These are phyloP conservation scores for Vaccinium macrocarpon DNA, from an alignment of 148 eudicot species.

Conservation along the genomic window DNA sequence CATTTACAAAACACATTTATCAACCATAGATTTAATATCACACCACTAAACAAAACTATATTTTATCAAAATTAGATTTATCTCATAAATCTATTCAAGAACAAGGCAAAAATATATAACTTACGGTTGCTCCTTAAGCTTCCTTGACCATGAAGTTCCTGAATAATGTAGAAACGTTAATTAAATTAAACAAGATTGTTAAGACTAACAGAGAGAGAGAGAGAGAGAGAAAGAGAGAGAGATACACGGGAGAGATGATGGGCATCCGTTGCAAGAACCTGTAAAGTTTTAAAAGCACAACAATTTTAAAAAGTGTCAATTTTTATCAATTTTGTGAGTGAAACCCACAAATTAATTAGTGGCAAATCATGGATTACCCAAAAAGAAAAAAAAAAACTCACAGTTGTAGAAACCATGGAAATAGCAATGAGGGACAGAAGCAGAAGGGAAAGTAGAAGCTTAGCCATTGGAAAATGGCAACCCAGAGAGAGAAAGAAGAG, in stretches of 20 bases:
- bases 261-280: conserved; percentile 1
- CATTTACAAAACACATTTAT: too few species aligned
- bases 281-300: not conserved
- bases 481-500: conserved; percentile 10
- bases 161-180: not conserved
- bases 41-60: too few species aligned
- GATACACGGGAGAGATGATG: conserved; percentile 5
- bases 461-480: conserved; percentile 18
- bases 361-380: not conserved
- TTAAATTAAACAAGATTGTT: not conserved
- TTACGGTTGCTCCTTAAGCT: conserved; percentile 22
- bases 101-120: not conserved
- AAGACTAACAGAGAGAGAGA: not conserved
- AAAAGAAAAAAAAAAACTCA: not conserved
- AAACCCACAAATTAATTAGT: not conserved
- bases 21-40: too few species aligned
- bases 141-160: conserved; percentile 18
- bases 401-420: conserved; percentile 24
- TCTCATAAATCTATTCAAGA: too few species aligned
- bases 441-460: conserved; percentile 18
- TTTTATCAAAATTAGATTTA: too few species aligned
- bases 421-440: conserved; percentile 23
- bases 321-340: not conserved
- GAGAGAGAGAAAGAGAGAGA: conserved; percentile 4
- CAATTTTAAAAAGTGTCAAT: not conserved